Conservation (phyloP, 148 eudicot genomes). For the Rhododendron williamsianum region DNA sequence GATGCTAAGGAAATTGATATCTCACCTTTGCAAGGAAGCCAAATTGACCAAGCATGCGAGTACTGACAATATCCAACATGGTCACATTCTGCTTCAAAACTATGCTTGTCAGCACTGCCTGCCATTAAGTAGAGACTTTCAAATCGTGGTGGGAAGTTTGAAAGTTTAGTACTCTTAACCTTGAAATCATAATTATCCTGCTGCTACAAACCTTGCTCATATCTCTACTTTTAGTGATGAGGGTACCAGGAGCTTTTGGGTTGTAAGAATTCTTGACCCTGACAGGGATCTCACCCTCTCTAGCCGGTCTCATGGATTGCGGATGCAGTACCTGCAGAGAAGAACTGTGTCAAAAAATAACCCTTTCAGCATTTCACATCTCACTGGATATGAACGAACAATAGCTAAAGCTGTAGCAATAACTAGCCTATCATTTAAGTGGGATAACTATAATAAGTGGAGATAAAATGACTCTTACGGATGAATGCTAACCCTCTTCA, state of each 20-base stretch:
- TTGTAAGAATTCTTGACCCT: slow-evolving; percentile 93
- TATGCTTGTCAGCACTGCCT: slow-evolving; percentile 89
- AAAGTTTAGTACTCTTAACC: neutral
- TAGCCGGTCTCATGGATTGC: slow-evolving; percentile 89
- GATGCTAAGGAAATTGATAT: neutral
- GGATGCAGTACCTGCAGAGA: slow-evolving; percentile 75
- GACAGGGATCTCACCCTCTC: slow-evolving; percentile 84
- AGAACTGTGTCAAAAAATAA: neutral
- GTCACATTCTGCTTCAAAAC: slow-evolving; percentile 81
- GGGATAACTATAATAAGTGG: neutral
- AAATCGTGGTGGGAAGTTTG: neutral
- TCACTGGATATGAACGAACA: neutral
- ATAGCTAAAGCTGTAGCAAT: neutral
- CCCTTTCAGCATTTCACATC: neutral
- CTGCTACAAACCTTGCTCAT: slow-evolving; percentile 60
- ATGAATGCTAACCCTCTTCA: neutral
- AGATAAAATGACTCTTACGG: neutral
- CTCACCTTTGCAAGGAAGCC: slow-evolving; percentile 85
- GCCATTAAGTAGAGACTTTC: slow-evolving; percentile 12
- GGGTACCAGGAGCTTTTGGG: slow-evolving; percentile 84
- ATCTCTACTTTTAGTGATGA: slow-evolving; percentile 60
- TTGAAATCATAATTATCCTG: neutral
- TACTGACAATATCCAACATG: slow-evolving; percentile 89
- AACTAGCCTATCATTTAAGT: neutral
- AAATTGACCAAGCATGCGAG: slow-evolving; percentile 89